phyloP scores from a whole-genome alignment of 352 stramenopile species.

The Peronospora belbahrii region DNA sequence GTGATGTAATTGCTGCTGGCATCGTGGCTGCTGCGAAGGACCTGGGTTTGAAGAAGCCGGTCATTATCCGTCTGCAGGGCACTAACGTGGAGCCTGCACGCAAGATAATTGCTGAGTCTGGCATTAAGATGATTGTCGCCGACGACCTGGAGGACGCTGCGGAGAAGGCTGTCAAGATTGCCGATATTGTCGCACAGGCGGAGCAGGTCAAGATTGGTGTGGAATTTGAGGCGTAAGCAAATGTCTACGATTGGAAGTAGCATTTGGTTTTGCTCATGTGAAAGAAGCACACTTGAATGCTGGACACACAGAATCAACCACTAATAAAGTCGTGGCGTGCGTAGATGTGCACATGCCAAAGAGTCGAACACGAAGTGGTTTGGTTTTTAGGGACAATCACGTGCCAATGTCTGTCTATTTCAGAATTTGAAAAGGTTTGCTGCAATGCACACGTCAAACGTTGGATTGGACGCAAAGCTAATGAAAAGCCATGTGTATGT shows the following conservation, averaged over 20 bases:
- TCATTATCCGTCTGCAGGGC: constrained; percentile 97
- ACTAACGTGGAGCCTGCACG: constrained; percentile 95
- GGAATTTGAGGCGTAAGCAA: constrained; percentile 52
- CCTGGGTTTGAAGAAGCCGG: constrained; percentile 94
- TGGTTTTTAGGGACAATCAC: constrained; percentile 11
- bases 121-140: constrained; percentile 91
- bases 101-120: constrained; percentile 89
- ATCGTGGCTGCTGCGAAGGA: constrained; percentile 96
- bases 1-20: constrained; percentile 93
- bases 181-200: constrained; percentile 72
- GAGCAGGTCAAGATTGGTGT: constrained; percentile 66
- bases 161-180: constrained; percentile 91
- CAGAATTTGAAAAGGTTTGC: too few species aligned
- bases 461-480: too few species aligned
- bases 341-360: constrained; percentile 16
- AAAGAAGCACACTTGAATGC: constrained; percentile 24
- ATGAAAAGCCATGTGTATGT: too few species aligned
- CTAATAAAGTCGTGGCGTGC: constrained; percentile 27
- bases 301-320: constrained; percentile 19
- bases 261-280: constrained; percentile 18
- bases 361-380: constrained; percentile 4
- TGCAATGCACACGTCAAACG: too few species aligned
- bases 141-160: constrained; percentile 94
- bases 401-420: too few species aligned
- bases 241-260: constrained; percentile 8